Evolutionary conservation across 257 asterid genomes (phyloP), one percentile per base, ranked within the genome.

Genomic region (Solanum etuberosum): DNA sequence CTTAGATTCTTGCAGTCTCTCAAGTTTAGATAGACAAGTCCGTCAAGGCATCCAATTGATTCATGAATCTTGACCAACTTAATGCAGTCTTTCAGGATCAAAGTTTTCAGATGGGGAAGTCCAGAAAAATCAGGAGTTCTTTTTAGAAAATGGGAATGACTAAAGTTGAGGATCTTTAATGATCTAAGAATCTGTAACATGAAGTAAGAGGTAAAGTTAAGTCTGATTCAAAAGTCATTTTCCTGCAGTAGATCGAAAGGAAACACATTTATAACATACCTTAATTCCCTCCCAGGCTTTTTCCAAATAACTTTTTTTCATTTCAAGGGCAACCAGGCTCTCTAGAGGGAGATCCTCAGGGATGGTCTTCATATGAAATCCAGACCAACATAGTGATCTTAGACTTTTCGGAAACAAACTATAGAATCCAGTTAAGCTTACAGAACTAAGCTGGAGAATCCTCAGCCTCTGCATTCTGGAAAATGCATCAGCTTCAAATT

Each of bases 61-160:
- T 87, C 89, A 83, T 87, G 89, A 59, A 87, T 37, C 77, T 84
- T 59, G 43, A 38, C 43, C 87, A 87, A 87, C 23, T 63, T 87
- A n/a, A 83, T 83, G 61, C 87, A 87, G 38, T 87, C 77, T 71
- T 87, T 87, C 34, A 87, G 65, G 27, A 87, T 48, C 46, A 87
- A 59, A 5, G 40, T 87, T 54, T 83, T 74, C 6, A 87, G 57
- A 65, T 78, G 71, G 12, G 88, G 88, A 46, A 78, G 67, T 40
- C 86, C 86, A 6, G 70, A 86, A 76, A 86, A 73, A 57, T 72
- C 83, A 31, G 88, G 83, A 72, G 71, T 86, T 59, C 18, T 9
- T 51, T 42, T 59, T 35, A 86, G 83, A 27, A 13, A 54, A 43
- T 74, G 71, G 29, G 84, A 86, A 34, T 72, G 61, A 59, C 86